Evolutionary conservation across 129 eudicot genomes (phyloP).

Genomic region (Glebionis coronaria): DNA sequence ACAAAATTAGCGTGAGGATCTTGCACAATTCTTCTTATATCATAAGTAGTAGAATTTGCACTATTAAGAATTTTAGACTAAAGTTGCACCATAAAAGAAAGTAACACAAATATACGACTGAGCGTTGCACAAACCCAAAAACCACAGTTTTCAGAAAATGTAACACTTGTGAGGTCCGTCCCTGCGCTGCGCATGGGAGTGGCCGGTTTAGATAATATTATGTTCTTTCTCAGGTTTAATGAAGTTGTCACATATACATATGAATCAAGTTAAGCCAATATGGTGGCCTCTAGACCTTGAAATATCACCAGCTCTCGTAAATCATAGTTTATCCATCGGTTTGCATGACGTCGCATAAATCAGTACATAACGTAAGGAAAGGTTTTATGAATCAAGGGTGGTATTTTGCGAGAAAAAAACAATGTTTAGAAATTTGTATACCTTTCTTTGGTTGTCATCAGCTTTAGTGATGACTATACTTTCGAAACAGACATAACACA

Average conservation of each 20-base stretch:
- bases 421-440: conserved; percentile 8
- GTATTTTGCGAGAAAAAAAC: neutral
- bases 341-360: neutral
- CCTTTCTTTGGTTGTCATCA: conserved; percentile 50
- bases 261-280: neutral
- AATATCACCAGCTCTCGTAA: too few relatives aligned
- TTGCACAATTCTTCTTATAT: too few relatives aligned
- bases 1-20: too few relatives aligned
- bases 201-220: neutral
- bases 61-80: too few relatives aligned
- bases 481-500: conserved; percentile 20
- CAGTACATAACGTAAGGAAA: neutral
- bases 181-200: too few relatives aligned
- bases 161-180: too few relatives aligned
- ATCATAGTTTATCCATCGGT: too few relatives aligned
- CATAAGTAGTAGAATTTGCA: too few relatives aligned
- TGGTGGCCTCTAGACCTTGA: neutral
- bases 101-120: too few relatives aligned
- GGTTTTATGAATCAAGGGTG: neutral
- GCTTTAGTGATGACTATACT: conserved; percentile 25
- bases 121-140: too few relatives aligned
- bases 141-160: too few relatives aligned
- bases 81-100: too few relatives aligned
- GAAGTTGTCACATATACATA: neutral
- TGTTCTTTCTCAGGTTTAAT: neutral